These are phyloP conservation scores for Monilinia laxa DNA, from an alignment of 2,329 filamentous ascomycete species.

Conservation along the genomic window DNA sequence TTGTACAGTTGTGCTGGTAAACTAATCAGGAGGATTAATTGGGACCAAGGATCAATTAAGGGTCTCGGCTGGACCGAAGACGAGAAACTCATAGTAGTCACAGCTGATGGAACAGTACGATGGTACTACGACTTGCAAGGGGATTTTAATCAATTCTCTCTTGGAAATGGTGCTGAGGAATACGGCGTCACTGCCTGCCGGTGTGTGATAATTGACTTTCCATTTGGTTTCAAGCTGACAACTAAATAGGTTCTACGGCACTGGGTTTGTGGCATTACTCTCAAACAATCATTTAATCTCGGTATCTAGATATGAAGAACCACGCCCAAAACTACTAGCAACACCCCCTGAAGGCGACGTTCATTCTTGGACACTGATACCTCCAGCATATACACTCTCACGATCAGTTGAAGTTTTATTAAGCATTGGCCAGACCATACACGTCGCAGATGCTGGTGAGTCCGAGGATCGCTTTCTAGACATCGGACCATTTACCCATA, in stretches of 20 bases:
- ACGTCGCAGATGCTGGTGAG: constrained; percentile 83
- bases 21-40: constrained; percentile 79
- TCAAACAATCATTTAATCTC: constrained; percentile 83
- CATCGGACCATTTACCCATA: constrained; percentile 87
- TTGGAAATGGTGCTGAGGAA: constrained; percentile 87
- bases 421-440: constrained; percentile 80
- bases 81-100: constrained; percentile 85
- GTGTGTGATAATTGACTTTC: constrained; percentile 29
- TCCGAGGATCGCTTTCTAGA: constrained; percentile 89
- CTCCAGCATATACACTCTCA: constrained; percentile 84
- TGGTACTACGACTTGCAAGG: constrained; percentile 88
- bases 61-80: constrained; percentile 96
- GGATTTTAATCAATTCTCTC: constrained; percentile 90
- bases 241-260: constrained; percentile 68
- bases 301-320: constrained; percentile 88
- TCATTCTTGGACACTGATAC: constrained; percentile 84
- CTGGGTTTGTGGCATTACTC: constrained; percentile 89
- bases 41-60: constrained; percentile 86
- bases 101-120: constrained; percentile 83
- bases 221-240: constrained; percentile 13
- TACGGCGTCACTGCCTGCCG: constrained; percentile 83
- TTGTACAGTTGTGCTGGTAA: constrained; percentile 93
- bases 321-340: constrained; percentile 79
- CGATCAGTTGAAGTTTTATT: constrained; percentile 90
- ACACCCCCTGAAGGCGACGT: constrained; percentile 74